A percentile compares a stretch with the other conserved stretches of the same genome.
Evolutionary conservation across 1,284 basidiomycete species (phyloP).

Genomic region (Leccinum solheimii): DNA sequence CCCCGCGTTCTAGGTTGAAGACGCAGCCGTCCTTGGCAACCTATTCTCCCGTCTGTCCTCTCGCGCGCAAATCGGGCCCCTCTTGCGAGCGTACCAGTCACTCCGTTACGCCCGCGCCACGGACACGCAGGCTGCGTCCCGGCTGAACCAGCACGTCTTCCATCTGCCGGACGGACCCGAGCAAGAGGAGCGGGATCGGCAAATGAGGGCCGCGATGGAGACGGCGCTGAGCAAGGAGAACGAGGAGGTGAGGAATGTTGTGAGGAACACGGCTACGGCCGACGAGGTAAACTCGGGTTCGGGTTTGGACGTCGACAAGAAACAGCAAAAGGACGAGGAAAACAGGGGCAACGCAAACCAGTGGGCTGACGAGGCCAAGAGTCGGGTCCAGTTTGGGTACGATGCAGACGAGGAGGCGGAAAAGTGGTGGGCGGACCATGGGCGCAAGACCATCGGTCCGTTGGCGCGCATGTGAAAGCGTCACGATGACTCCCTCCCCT

Average conservation of each 20-base stretch:
- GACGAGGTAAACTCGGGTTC: not conserved
- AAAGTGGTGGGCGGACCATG: constrained; percentile 44
- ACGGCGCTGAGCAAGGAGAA: constrained; percentile 33
- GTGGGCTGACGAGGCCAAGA: constrained; percentile 54
- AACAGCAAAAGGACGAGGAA: constrained; percentile 51
- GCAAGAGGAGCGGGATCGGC: constrained; percentile 49
- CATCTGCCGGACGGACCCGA: constrained; percentile 56
- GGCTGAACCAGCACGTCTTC: constrained; percentile 53
- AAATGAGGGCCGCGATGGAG: constrained; percentile 52
- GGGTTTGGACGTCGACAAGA: not conserved
- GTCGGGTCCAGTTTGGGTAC: constrained; percentile 45
- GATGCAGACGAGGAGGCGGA: constrained; percentile 52
- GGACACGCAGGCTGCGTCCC: constrained; percentile 47
- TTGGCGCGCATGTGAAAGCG: constrained; percentile 14
- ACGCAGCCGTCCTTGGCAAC: constrained; percentile 61
- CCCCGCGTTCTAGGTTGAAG: constrained; percentile 48
- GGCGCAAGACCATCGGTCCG: constrained; percentile 5
- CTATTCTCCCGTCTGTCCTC: constrained; percentile 52
- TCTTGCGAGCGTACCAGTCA: constrained; percentile 54
- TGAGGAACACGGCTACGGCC: constrained; percentile 10
- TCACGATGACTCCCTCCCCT: not conserved
- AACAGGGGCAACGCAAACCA: constrained; percentile 52
- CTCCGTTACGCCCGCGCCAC: constrained; percentile 51
- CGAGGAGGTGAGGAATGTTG: constrained; percentile 14
- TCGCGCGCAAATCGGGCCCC: constrained; percentile 41